These are phyloP conservation scores for Chenopodium formosanum DNA, from an alignment of 148 eudicot genomes.

Conservation along the genomic window DNA sequence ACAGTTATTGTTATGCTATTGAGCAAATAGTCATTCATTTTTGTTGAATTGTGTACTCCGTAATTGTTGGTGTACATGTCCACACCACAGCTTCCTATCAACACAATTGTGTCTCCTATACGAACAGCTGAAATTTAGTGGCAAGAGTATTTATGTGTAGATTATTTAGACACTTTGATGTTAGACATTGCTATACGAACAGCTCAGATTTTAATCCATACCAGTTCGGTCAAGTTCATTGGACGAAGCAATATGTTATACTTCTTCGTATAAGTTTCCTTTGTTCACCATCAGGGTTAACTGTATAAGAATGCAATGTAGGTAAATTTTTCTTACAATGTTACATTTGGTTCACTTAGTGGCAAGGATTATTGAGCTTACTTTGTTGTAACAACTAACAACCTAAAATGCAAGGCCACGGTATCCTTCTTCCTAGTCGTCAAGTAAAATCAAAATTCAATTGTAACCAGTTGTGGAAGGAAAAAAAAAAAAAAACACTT, in stretches of 20 bases:
- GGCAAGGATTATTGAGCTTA: not conserved
- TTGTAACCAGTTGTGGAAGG: no score
- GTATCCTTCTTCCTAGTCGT: no score
- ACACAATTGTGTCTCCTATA: not conserved
- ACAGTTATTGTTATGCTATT: not conserved
- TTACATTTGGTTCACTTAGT: not conserved
- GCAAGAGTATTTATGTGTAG: not conserved
- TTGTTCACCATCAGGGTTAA: not conserved
- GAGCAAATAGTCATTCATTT: conserved; percentile 5
- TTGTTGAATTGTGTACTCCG: not conserved
- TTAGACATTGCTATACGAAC: not conserved
- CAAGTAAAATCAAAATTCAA: no score
- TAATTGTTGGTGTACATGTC: conserved; percentile 17
- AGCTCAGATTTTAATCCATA: no score
- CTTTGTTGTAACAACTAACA: no score
- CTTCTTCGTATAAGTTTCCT: not conserved
- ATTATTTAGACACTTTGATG: not conserved
- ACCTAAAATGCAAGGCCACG: no score
- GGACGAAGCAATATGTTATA: no score
- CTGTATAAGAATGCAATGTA: no score
- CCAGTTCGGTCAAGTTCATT: not conserved
- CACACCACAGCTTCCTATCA: not conserved
- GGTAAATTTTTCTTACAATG: not conserved
- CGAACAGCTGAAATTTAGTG: not conserved
- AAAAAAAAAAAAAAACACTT: no score